phyloP scores from a whole-genome alignment of 495 filamentous ascomycete species.

The Aspergillus ellipticus region DNA sequence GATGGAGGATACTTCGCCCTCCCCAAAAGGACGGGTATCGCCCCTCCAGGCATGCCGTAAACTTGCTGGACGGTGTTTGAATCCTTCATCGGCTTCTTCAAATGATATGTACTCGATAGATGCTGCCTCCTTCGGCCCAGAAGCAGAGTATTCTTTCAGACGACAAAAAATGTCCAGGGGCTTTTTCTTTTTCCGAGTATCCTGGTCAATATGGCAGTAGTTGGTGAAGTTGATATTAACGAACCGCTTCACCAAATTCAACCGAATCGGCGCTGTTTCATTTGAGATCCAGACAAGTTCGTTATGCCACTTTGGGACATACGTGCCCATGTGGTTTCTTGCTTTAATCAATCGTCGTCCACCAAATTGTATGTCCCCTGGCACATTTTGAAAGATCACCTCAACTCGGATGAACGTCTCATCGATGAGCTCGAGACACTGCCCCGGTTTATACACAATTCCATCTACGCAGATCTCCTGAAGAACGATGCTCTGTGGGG shows the following conservation, averaged over 20 bases:
- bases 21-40: constrained; percentile 27
- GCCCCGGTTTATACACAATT: constrained; percentile 19
- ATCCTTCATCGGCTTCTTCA: constrained; percentile 22
- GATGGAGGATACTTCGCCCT: neutral
- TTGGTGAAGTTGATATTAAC: constrained; percentile 33
- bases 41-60: constrained; percentile 34
- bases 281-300: constrained; percentile 29
- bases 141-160: constrained; percentile 19
- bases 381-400: constrained; percentile 4
- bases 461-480: constrained; percentile 16
- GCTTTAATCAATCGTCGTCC: constrained; percentile 19
- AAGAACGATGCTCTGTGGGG: neutral
- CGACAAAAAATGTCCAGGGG: constrained; percentile 26
- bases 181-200: neutral
- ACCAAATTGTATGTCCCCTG: constrained; percentile 13
- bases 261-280: constrained; percentile 15
- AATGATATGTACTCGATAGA: constrained; percentile 28
- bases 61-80: neutral
- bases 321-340: constrained; percentile 6
- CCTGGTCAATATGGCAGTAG: constrained; percentile 11
- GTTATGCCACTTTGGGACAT: constrained; percentile 17
- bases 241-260: constrained; percentile 20
- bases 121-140: constrained; percentile 9
- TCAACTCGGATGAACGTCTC: constrained; percentile 20
- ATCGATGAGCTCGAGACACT: constrained; percentile 22